These are phyloP conservation scores for Candida lessepsii DNA, from an alignment of 805 yeast species.

Conservation along the genomic window DNA sequence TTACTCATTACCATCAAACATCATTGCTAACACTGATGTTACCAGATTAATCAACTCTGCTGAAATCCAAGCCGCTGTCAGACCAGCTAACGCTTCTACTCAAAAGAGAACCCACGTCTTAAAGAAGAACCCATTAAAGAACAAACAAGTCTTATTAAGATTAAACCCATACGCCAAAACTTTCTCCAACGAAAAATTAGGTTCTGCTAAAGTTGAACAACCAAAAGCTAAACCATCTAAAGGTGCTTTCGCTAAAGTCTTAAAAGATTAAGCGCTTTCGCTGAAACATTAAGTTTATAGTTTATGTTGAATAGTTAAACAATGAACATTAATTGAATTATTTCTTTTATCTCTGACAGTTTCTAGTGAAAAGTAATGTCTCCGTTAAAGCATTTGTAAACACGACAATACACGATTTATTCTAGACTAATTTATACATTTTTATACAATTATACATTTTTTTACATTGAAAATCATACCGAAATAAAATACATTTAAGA, in stretches of 20 bases:
- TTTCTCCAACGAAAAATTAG: slow-evolving; percentile 86
- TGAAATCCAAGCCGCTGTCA: slow-evolving; percentile 96
- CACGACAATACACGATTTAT: no score
- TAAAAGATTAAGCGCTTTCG: slow-evolving; percentile 44
- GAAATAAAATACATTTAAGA: slow-evolving; percentile 2
- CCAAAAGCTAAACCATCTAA: slow-evolving; percentile 64
- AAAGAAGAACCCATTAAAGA: slow-evolving; percentile 96
- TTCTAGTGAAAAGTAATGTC: no score
- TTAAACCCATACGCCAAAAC: slow-evolving; percentile 99
- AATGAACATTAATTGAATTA: slow-evolving; percentile 7
- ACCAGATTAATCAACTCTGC: slow-evolving; percentile 98
- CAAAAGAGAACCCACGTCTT: slow-evolving; percentile 93
- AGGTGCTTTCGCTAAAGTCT: slow-evolving; percentile 66
- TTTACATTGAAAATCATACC: slow-evolving; percentile 4
- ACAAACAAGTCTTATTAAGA: slow-evolving; percentile 97
- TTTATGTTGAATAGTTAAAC: slow-evolving; percentile 13
- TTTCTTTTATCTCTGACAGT: neutral
- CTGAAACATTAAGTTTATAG: no score
- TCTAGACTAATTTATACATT: no score
- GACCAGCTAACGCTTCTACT: slow-evolving; percentile 92
- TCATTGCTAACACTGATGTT: slow-evolving; percentile 92
- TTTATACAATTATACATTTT: neutral
- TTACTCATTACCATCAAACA: slow-evolving; percentile 91
- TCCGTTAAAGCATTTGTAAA: no score
- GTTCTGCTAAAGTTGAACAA: slow-evolving; percentile 73